A percentile compares a stretch with the other conserved stretches of the same genome.
Evolutionary conservation across 2,329 filamentous ascomycete species (phyloP).

Genomic region (Eurotiales sp.): DNA sequence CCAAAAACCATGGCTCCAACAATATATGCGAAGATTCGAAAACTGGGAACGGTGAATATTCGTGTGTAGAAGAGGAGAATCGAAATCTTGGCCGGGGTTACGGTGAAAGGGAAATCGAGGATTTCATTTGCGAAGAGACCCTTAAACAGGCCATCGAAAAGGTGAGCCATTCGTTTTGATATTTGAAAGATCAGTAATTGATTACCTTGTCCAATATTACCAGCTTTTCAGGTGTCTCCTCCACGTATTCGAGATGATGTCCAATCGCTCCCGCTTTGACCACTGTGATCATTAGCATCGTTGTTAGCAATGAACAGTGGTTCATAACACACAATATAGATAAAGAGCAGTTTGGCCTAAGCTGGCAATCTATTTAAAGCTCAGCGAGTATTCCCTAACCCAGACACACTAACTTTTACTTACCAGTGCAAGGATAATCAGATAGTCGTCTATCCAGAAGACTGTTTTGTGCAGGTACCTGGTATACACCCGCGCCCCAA

Average conservation of each 20-base stretch:
- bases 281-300: neutral
- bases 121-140: constrained; percentile 19
- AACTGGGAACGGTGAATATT: constrained; percentile 21
- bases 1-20: constrained; percentile 20
- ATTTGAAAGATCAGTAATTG: no score
- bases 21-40: constrained; percentile 17
- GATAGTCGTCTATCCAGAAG: neutral
- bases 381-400: neutral
- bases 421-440: neutral
- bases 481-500: neutral
- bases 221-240: neutral
- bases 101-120: constrained; percentile 20
- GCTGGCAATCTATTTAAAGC: neutral
- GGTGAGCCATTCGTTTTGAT: no score
- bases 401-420: neutral
- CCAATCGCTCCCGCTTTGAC: neutral
- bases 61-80: constrained; percentile 24
- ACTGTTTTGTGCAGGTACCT: neutral
- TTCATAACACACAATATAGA: neutral
- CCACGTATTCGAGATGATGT: neutral
- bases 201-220: neutral
- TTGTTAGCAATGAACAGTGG: neutral
- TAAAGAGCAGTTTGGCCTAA: neutral
- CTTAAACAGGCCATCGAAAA: constrained; percentile 3
- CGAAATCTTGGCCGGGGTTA: constrained; percentile 24